A percentile compares a stretch with the other conserved stretches of the same genome.
Evolutionary conservation across 495 filamentous ascomycete genomes (phyloP).

Genomic region (Neurospora sp.): DNA sequence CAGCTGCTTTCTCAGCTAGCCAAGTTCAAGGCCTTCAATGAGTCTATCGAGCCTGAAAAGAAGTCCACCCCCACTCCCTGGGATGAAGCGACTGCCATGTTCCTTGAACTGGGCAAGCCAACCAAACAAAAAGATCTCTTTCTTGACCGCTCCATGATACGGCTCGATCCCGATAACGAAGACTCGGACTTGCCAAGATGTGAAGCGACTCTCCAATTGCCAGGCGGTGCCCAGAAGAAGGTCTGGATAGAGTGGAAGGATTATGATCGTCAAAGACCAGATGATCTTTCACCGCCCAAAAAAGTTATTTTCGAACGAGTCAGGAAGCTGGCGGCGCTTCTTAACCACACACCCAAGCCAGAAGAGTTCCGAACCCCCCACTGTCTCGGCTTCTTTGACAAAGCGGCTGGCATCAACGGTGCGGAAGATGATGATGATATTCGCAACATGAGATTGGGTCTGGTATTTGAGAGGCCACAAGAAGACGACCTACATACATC

Average conservation of each 20-base stretch:
- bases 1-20: conserved; percentile 31
- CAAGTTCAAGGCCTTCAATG: conserved; percentile 40
- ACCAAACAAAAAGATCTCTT: conserved; percentile 18
- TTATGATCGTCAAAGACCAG: conserved; percentile 26
- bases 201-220: conserved; percentile 22
- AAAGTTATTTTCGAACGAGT: conserved; percentile 28
- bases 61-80: conserved; percentile 6
- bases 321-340: conserved; percentile 27
- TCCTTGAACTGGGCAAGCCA: conserved; percentile 23
- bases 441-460: conserved; percentile 23
- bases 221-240: conserved; percentile 15
- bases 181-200: conserved; percentile 23
- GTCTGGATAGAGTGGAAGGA: conserved; percentile 42
- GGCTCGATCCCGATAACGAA: conserved; percentile 16
- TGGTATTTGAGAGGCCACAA: conserved; percentile 27
- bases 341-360: conserved; percentile 32
- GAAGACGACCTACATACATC: conserved; percentile 16
- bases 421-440: conserved; percentile 24
- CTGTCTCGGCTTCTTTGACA: conserved; percentile 36
- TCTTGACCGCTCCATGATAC: conserved; percentile 22
- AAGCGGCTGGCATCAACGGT: conserved; percentile 9
- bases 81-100: conserved; percentile 21
- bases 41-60: conserved; percentile 27
- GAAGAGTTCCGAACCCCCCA: conserved; percentile 33
- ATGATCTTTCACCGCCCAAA: conserved; percentile 21